A percentile compares a stretch with the other conserved stretches of the same genome.
Evolutionary conservation across 148 eudicot genomes (phyloP).

Genomic region (Arbutus unedo): DNA sequence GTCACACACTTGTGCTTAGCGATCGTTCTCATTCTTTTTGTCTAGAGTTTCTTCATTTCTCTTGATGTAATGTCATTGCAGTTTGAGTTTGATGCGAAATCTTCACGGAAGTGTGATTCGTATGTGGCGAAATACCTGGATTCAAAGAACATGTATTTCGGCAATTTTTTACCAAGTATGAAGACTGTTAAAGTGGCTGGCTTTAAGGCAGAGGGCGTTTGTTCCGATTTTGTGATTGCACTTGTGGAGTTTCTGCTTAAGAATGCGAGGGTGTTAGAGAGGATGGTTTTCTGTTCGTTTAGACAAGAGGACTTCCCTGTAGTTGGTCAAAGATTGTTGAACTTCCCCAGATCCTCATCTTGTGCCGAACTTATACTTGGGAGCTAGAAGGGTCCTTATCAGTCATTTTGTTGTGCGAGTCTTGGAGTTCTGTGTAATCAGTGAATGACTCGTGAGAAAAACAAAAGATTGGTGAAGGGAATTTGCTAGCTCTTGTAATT

Average conservation of each 20-base stretch:
- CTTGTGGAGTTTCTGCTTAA: background rate
- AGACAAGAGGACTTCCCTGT: background rate
- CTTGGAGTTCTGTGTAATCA: too few relatives aligned
- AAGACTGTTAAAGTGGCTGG: background rate
- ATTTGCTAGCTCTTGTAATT: too few relatives aligned
- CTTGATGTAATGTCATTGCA: too few relatives aligned
- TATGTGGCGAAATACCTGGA: background rate
- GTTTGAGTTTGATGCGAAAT: background rate
- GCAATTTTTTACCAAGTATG: too few relatives aligned
- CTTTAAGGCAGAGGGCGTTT: background rate
- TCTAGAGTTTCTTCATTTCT: too few relatives aligned
- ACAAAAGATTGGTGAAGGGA: too few relatives aligned
- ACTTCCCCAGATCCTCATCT: constrained; percentile 4
- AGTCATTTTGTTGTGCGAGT: too few relatives aligned
- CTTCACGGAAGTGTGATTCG: background rate
- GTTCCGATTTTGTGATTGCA: background rate
- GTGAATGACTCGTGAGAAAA: too few relatives aligned
- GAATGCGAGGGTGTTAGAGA: background rate
- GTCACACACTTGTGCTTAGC: too few relatives aligned
- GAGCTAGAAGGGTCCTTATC: too few relatives aligned
- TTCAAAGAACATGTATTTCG: background rate
- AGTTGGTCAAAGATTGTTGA: background rate
- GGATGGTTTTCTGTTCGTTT: background rate
- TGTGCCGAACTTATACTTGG: background rate
- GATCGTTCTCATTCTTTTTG: too few relatives aligned